Base-by-base conservation (phyloP, 2,329 filamentous ascomycete species). In the Fusarium longipes region DNA sequence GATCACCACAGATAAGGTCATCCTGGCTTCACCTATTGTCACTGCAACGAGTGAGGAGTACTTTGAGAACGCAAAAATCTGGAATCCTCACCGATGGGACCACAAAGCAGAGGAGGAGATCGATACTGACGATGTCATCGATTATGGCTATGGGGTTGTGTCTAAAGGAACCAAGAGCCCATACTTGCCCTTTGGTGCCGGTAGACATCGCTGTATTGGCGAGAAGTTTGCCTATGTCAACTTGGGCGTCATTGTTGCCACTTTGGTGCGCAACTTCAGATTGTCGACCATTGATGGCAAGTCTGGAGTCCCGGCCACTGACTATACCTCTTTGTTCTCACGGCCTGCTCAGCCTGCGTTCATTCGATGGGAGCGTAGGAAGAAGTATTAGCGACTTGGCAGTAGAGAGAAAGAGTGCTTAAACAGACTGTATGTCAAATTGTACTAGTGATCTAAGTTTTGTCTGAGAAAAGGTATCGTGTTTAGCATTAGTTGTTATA, bases 161-260 rank as follows among this genome's bases (percentile, higher is more conserved):
- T 73, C 72, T 38, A 77, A 76, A 65, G 78, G 75, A 22, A 75
- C 76, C 2, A 70, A 69, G 32, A 80, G 77, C 29, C 76, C 75
- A 4, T 78, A 92, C 73, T 79, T 92, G 4, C 91, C 91, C 0
- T 93, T 93, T 71, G 91, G 91, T 4, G 91, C 89, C 0, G 91
- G 90, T 1, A 82, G 91, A 42, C 90, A 93, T 76, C 82, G 91
- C 20, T 93, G 91, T 71, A 91, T 93, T 59, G 91, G 91, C 18
- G 91, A 93, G 79, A 90, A 91, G 74, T 93, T 92, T 75, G 90
- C 90, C 1, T 92, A 92, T 70, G 77, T 91, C 42, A 90, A 93
- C 73, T 75, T 93, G 39, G 83, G 84, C 17, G 87, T 87, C 10
- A 91, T 93, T 62, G 77, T 92, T 24, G 83, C 84, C 1, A 87